A percentile compares a stretch with the other conserved stretches of the same genome.
phyloP scores from a whole-genome alignment of 2,329 filamentous ascomycete species.

The Penicillium digitatum region DNA sequence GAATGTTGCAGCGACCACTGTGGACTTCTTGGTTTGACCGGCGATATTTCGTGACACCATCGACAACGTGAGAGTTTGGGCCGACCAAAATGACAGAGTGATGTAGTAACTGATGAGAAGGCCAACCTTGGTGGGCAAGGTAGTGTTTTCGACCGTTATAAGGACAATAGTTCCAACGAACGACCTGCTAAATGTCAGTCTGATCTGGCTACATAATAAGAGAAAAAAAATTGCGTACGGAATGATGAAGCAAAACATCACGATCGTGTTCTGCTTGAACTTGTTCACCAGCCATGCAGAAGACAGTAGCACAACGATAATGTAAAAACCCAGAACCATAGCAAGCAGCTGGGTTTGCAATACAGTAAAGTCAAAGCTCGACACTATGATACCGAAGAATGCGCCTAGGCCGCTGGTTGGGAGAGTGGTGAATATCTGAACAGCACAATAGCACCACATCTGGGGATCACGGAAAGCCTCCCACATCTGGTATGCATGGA shows the following conservation, averaged over 20 bases:
- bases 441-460: constrained; percentile 60
- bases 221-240: constrained; percentile 48
- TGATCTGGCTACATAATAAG: neutral
- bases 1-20: constrained; percentile 66
- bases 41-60: constrained; percentile 67
- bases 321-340: constrained; percentile 69
- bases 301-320: constrained; percentile 64
- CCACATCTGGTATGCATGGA: constrained; percentile 52
- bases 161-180: constrained; percentile 69
- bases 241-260: constrained; percentile 63
- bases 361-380: constrained; percentile 60
- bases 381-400: constrained; percentile 72
- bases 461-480: constrained; percentile 64
- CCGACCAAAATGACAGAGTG: constrained; percentile 72
- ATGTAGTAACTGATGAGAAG: constrained; percentile 73
- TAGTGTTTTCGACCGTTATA: constrained; percentile 58
- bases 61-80: constrained; percentile 62
- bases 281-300: constrained; percentile 67
- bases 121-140: constrained; percentile 58
- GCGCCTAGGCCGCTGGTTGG: constrained; percentile 69
- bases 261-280: constrained; percentile 63
- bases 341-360: constrained; percentile 69
- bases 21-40: constrained; percentile 69
- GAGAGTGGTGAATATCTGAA: constrained; percentile 67
- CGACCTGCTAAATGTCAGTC: constrained; percentile 44